phyloP scores from a whole-genome alignment of 2,329 filamentous ascomycete genomes.

The Lasiodiplodia sp. region DNA sequence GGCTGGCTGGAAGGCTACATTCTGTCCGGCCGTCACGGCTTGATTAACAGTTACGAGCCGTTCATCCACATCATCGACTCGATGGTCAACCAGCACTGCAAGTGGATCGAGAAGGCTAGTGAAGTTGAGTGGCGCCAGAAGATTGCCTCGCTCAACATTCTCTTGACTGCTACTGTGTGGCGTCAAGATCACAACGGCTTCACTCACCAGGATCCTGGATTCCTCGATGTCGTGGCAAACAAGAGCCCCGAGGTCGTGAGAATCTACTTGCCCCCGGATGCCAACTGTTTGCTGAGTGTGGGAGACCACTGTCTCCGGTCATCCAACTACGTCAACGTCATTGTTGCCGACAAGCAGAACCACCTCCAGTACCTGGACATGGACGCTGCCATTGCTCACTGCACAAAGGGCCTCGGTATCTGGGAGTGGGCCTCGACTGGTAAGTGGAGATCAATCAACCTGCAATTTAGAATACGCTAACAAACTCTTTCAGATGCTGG shows the following conservation, averaged over 20 bases:
- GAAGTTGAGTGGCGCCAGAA: conserved; percentile 80
- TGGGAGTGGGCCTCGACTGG: conserved; percentile 75
- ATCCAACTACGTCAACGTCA: conserved; percentile 80
- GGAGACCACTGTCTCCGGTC: conserved; percentile 79
- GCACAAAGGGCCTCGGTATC: conserved; percentile 79
- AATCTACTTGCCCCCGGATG: conserved; percentile 82
- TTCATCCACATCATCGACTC: conserved; percentile 86
- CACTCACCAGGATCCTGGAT: conserved; percentile 81
- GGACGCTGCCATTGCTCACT: conserved; percentile 76
- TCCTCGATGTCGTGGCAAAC: conserved; percentile 80
- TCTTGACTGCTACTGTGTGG: conserved; percentile 81
- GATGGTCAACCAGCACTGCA: conserved; percentile 87
- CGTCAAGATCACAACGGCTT: conserved; percentile 86
- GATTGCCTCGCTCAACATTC: conserved; percentile 78
- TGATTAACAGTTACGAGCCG: conserved; percentile 83
- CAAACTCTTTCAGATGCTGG: conserved; percentile 60
- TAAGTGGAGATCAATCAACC: not conserved
- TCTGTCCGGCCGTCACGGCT: conserved; percentile 75
- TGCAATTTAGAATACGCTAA: conserved; percentile 39
- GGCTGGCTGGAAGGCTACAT: conserved; percentile 84
- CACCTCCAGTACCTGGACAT: conserved; percentile 79
- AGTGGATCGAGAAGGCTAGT: conserved; percentile 83
- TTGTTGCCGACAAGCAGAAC: conserved; percentile 81
- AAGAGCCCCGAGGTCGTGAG: conserved; percentile 81
- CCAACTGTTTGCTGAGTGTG: conserved; percentile 77